Percentiles rank a stretch among this genome's conserved stretches.
These are phyloP conservation scores for Trichoderma asperellum DNA, from an alignment of 2,329 filamentous ascomycete species.

Conservation along the genomic window DNA sequence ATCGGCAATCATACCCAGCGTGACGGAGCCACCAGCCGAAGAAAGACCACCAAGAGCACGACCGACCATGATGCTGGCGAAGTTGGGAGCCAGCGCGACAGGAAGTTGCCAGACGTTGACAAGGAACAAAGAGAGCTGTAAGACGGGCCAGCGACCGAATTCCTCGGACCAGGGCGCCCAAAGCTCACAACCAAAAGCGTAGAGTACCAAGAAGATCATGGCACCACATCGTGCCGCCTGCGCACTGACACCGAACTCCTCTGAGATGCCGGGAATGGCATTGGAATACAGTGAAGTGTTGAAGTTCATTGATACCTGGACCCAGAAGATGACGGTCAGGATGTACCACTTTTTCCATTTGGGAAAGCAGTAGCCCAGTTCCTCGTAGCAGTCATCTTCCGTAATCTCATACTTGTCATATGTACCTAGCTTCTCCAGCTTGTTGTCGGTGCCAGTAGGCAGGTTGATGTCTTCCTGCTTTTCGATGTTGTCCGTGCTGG, in stretches of 20 bases:
- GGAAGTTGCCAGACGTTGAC: slow-evolving; percentile 79
- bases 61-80: slow-evolving; percentile 70
- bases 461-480: slow-evolving; percentile 19
- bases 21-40: slow-evolving; percentile 73
- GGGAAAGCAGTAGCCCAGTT: slow-evolving; percentile 67
- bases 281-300: slow-evolving; percentile 77
- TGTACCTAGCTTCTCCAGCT: slow-evolving; percentile 44
- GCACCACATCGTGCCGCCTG: slow-evolving; percentile 74
- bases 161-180: slow-evolving; percentile 91
- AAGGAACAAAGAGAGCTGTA: slow-evolving; percentile 72
- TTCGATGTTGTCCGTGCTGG: slow-evolving; percentile 28
- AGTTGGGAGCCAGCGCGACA: slow-evolving; percentile 74
- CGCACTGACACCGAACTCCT: slow-evolving; percentile 68
- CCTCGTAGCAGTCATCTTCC: slow-evolving; percentile 65
- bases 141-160: slow-evolving; percentile 73
- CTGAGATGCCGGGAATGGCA: slow-evolving; percentile 64
- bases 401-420: slow-evolving; percentile 52
- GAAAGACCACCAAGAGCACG: slow-evolving; percentile 71
- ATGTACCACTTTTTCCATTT: slow-evolving; percentile 72
- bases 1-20: slow-evolving; percentile 75
- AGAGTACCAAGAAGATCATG: slow-evolving; percentile 76
- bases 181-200: slow-evolving; percentile 84
- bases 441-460: slow-evolving; percentile 41
- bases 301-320: slow-evolving; percentile 79
- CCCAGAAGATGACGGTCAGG: slow-evolving; percentile 71